Conservation (phyloP, 106 monocot genomes). For the Dendrobium nobile region DNA sequence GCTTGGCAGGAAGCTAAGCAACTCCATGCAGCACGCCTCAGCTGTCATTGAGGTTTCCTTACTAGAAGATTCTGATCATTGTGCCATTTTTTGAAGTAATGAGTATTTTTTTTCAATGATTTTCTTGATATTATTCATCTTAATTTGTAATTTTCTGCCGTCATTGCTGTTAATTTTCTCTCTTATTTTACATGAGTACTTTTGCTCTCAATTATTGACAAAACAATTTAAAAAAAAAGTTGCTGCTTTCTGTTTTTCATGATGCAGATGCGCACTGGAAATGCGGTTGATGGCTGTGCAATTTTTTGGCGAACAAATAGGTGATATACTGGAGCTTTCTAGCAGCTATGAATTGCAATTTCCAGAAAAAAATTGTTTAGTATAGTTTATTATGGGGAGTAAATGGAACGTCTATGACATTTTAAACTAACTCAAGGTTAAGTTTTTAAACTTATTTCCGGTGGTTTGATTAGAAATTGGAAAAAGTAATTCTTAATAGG, state of each 20-base stretch:
- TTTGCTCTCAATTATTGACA: neutral
- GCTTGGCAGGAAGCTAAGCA: neutral
- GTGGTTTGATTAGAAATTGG: neutral
- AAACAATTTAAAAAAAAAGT: neutral
- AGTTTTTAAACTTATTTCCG: neutral
- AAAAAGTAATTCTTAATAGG: neutral
- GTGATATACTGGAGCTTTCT: slow-evolving; percentile 17
- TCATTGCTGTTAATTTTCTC: neutral
- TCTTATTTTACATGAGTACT: neutral
- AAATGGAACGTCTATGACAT: neutral
- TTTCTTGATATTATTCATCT: neutral
- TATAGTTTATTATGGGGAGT: neutral
- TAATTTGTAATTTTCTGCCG: neutral
- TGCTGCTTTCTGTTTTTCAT: neutral
- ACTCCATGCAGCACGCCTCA: neutral
- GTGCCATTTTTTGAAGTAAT: neutral
- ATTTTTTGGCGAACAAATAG: slow-evolving; percentile 88
- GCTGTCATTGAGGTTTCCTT: neutral
- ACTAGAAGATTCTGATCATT: neutral
- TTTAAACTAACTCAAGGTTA: neutral
- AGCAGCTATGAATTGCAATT: neutral
- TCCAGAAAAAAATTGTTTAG: neutral
- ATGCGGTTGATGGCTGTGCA: slow-evolving; percentile 94
- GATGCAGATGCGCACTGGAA: slow-evolving; percentile 92
- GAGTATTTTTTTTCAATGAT: neutral